Conservation (phyloP, 805 yeast species). For the Tetrapisispora iriomotensis region DNA sequence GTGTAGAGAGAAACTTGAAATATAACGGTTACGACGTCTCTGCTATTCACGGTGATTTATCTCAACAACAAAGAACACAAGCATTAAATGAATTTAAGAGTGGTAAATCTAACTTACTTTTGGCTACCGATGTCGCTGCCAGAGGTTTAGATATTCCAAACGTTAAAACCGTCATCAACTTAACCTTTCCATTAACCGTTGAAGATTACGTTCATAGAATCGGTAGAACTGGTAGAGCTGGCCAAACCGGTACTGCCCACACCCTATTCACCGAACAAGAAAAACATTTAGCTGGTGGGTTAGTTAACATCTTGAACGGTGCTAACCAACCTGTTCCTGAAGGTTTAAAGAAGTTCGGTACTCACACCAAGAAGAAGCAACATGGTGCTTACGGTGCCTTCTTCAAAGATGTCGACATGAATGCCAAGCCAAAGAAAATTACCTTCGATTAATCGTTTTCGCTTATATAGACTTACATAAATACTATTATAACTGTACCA, state of each 20-base stretch:
- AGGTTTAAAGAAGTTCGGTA: slow-evolving; percentile 87
- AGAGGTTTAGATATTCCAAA: slow-evolving; percentile 97
- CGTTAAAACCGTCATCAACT: slow-evolving; percentile 87
- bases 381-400: slow-evolving; percentile 98
- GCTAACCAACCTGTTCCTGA: slow-evolving; percentile 96
- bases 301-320: slow-evolving; percentile 83
- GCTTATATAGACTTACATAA: too few relatives aligned
- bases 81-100: slow-evolving; percentile 79
- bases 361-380: slow-evolving; percentile 95
- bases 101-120: slow-evolving; percentile 63
- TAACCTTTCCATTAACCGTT: slow-evolving; percentile 92
- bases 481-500: too few relatives aligned
- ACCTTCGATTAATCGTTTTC: slow-evolving; percentile 51
- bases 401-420: slow-evolving; percentile 83
- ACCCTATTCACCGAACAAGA: slow-evolving; percentile 95
- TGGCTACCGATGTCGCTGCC: slow-evolving; percentile 98
- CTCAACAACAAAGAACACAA: slow-evolving; percentile 83
- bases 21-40: slow-evolving; percentile 73
- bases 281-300: slow-evolving; percentile 90
- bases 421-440: slow-evolving; percentile 80
- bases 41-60: slow-evolving; percentile 92
- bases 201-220: slow-evolving; percentile 97
- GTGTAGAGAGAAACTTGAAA: slow-evolving; percentile 69
- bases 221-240: slow-evolving; percentile 98
- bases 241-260: slow-evolving; percentile 88